These are phyloP conservation scores for Dryas alaskensis DNA, from an alignment of 306 rosid species.

Conservation along the genomic window DNA sequence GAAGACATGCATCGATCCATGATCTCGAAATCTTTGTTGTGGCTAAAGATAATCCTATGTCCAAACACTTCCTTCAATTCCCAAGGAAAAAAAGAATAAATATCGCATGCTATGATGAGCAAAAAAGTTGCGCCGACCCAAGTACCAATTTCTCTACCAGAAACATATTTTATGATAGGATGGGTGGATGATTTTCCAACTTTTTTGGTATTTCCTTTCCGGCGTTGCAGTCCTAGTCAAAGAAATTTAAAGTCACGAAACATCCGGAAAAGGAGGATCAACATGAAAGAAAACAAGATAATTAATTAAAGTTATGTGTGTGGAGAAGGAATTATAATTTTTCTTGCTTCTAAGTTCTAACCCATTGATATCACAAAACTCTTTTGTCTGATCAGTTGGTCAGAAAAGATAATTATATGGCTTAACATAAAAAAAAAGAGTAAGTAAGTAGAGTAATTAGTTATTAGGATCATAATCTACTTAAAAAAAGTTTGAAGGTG, in stretches of 20 bases:
- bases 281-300: background rate
- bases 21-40: no score
- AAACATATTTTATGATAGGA: conserved; percentile 3
- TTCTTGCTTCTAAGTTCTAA: background rate
- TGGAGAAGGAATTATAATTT: background rate
- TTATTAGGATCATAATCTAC: no score
- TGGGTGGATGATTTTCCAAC: conserved; percentile 9
- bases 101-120: background rate
- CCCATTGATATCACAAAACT: background rate
- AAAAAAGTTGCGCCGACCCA: conserved; percentile 17
- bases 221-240: conserved; percentile 33
- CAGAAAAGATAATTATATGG: background rate
- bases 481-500: no score
- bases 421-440: background rate
- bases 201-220: conserved; percentile 13
- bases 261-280: background rate
- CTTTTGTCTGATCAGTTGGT: background rate
- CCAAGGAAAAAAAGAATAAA: background rate
- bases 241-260: conserved; percentile 23
- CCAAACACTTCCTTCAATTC: background rate
- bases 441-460: no score
- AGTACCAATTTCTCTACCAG: conserved; percentile 11
- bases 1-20: no score
- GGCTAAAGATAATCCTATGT: background rate
- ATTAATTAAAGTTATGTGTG: background rate